Percentiles rank a stretch among this genome's conserved stretches.
Conservation (phyloP, 768 basidiomycete species). For the Lactarius sp. region DNA sequence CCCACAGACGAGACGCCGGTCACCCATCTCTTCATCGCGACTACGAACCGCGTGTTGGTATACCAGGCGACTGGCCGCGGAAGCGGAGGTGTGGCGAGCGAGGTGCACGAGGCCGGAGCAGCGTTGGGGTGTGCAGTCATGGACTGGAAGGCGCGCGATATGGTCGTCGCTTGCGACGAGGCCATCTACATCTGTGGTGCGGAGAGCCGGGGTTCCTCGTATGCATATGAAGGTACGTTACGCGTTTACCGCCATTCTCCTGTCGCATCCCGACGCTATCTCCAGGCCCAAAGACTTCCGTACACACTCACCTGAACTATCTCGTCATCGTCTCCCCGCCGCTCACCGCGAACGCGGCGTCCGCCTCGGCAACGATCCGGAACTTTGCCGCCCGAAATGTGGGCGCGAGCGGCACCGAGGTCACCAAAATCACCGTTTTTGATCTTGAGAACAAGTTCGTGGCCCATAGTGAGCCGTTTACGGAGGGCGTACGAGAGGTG, state of each 20-base stretch:
- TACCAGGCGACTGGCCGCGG: slow-evolving; percentile 71
- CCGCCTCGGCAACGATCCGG: slow-evolving; percentile 70
- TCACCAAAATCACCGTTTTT: slow-evolving; percentile 78
- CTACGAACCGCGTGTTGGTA: slow-evolving; percentile 72
- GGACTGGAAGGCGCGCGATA: slow-evolving; percentile 65
- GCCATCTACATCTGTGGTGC: slow-evolving; percentile 83
- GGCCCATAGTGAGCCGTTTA: slow-evolving; percentile 76
- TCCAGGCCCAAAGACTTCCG: slow-evolving; percentile 66
- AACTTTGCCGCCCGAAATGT: slow-evolving; percentile 56
- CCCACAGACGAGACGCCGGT: slow-evolving; percentile 36
- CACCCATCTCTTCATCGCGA: slow-evolving; percentile 78
- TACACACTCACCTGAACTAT: slow-evolving; percentile 75
- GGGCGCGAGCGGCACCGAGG: slow-evolving; percentile 48
- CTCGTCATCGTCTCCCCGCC: slow-evolving; percentile 89
- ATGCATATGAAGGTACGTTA: slow-evolving; percentile 85
- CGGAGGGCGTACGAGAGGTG: slow-evolving; percentile 77
- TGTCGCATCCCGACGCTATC: neutral
- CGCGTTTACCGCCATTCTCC: slow-evolving; percentile 9
- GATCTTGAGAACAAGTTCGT: slow-evolving; percentile 91
- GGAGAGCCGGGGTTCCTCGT: slow-evolving; percentile 79
- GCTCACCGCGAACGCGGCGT: slow-evolving; percentile 58
- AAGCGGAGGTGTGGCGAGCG: slow-evolving; percentile 57
- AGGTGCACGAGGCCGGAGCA: slow-evolving; percentile 83
- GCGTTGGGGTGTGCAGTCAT: slow-evolving; percentile 80
- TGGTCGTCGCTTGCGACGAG: slow-evolving; percentile 86